These are phyloP conservation scores for Cochlearia excelsa DNA, from an alignment of 345 rosid genomes.

Conservation along the genomic window DNA sequence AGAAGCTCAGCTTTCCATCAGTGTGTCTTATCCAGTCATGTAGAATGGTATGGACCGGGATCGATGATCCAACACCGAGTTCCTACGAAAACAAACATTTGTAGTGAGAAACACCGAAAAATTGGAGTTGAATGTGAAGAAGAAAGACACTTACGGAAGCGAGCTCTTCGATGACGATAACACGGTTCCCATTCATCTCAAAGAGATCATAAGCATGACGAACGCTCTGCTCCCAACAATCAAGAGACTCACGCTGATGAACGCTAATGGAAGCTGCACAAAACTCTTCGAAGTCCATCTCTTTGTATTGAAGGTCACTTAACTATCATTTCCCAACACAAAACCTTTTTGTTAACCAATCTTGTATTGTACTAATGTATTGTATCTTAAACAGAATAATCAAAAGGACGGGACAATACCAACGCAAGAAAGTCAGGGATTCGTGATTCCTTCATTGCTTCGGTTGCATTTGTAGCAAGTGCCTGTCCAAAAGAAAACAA, in stretches of 20 bases:
- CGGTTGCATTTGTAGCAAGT: constrained; percentile 73
- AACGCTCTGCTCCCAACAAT: constrained; percentile 83
- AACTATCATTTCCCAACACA: constrained; percentile 51
- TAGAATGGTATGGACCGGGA: constrained; percentile 86
- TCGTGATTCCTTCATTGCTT: constrained; percentile 86
- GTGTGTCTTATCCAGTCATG: constrained; percentile 88
- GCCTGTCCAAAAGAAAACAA: constrained; percentile 47
- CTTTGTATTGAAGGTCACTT: constrained; percentile 76
- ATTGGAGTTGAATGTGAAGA: background rate
- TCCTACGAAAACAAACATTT: constrained; percentile 49
- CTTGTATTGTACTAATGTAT: background rate
- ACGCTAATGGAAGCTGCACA: constrained; percentile 91
- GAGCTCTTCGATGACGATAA: constrained; percentile 84
- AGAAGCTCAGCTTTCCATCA: constrained; percentile 95
- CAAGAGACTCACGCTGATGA: constrained; percentile 89
- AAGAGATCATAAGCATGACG: constrained; percentile 81
- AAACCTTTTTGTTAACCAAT: background rate
- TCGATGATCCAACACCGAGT: constrained; percentile 87
- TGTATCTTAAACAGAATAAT: constrained; percentile 14
- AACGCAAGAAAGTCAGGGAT: constrained; percentile 62
- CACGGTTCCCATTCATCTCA: constrained; percentile 87
- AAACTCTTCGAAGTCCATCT: constrained; percentile 93
- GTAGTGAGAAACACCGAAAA: background rate
- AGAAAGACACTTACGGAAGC: constrained; percentile 61
- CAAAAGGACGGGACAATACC: constrained; percentile 14